These are phyloP conservation scores for Beauveria pseudobassiana DNA, from an alignment of 2,329 filamentous ascomycete genomes.

Conservation along the genomic window DNA sequence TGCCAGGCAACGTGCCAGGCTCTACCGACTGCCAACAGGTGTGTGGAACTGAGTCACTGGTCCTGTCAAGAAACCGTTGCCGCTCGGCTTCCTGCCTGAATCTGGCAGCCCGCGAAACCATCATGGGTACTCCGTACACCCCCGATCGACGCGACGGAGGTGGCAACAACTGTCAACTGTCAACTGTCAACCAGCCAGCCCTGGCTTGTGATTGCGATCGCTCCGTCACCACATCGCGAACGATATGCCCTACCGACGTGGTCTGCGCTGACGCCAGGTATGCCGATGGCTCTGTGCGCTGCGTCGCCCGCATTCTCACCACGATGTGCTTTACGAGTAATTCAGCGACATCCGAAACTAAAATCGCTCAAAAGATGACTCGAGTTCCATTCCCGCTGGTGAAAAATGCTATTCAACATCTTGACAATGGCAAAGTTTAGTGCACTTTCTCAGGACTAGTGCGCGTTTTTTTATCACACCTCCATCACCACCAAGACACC, in stretches of 20 bases:
- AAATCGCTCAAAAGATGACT: neutral
- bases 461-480: neutral
- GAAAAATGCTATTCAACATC: neutral
- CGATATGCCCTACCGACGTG: slow-evolving; percentile 2
- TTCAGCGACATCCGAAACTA: slow-evolving; percentile 1
- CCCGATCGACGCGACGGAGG: neutral
- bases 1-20: too few species aligned
- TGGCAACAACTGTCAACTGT: neutral
- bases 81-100: neutral
- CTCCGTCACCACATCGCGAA: neutral
- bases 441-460: slow-evolving; percentile 1
- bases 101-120: neutral
- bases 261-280: slow-evolving; percentile 7
- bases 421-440: neutral
- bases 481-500: neutral
- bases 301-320: slow-evolving; percentile 4
- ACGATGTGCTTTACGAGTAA: slow-evolving; percentile 1
- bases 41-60: neutral
- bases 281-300: neutral
- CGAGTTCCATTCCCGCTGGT: neutral
- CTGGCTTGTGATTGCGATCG: neutral
- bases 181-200: neutral
- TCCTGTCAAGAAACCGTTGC: neutral
- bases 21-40: too few species aligned
- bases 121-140: neutral